Evolutionary conservation across 257 asterid species (phyloP), one percentile per base, ranked within the genome.

Genomic region (Primulina huaijiensis): DNA sequence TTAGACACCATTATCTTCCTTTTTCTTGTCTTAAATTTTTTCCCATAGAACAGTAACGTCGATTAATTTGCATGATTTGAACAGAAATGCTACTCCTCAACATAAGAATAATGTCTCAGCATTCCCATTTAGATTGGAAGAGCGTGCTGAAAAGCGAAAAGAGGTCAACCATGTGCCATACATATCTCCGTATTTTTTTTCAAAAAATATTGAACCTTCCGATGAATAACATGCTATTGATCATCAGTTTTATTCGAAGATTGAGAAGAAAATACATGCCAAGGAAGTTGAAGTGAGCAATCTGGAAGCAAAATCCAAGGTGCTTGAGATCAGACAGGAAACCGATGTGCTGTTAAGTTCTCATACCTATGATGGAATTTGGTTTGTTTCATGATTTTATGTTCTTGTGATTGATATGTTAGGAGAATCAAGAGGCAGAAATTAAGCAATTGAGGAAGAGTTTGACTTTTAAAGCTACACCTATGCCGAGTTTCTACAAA

Each of bases 401-500:
- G 53, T n/a, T 53, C 29, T 65, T 65, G 62, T 69, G 38, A 55
- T 34, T 52, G 65, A 58, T 72, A 65, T 50, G 57, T 14, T 72
- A 92, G 98, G 97, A 89, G 84, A 80, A 43, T 73, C 89, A 84
- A 69, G 96, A 88, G 63, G 97, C 92, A 0, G 97, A 88, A 79
- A 88, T 89, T 56, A 92, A 84, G 89, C 87, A 85, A 73, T 80
- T 86, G 67, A 81, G 97, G 72, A 89, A 88, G 84, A 86, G 86
- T 75, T 77, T 92, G 83, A 79, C 86, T 23, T 92, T 92, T 74
- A 92, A 85, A 86, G 98, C 98, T 46, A 75, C 97, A 35, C 96
- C 98, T 5, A 83, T 92, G 96, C 97, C 98, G 19, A 85, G 80
- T 78, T 92, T 92, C 87, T 92, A 92, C 82, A 89, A 86, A 74